phyloP scores from a whole-genome alignment of 1,284 basidiomycete species.

The Rhodotorula sp. region DNA sequence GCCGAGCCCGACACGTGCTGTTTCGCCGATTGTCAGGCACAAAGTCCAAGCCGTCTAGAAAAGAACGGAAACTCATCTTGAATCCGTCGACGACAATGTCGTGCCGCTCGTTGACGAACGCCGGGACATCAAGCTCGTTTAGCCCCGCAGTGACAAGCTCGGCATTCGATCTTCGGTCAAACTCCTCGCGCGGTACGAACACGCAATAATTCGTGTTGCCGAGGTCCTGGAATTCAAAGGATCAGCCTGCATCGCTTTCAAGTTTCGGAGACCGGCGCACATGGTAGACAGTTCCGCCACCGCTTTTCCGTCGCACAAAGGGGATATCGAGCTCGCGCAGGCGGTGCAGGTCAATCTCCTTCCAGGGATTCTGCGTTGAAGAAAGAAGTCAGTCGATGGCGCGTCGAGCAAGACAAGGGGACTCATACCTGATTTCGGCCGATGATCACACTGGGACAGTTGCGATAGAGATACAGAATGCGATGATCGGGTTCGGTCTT shows the following conservation, averaged over 20 bases:
- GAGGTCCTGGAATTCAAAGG: too few species aligned
- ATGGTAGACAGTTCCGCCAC: constrained; percentile 98
- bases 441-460: constrained; percentile 87
- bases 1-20: constrained; percentile 91
- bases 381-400: neutral
- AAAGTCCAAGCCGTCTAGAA: neutral
- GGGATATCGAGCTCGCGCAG: constrained; percentile 64
- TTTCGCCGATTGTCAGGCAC: constrained; percentile 5
- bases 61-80: constrained; percentile 70
- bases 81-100: constrained; percentile 79
- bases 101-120: constrained; percentile 82
- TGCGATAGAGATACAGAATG: constrained; percentile 83
- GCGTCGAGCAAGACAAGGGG: too few species aligned
- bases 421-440: constrained; percentile 73
- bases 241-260: too few species aligned
- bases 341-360: constrained; percentile 77
- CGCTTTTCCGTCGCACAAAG: constrained; percentile 82
- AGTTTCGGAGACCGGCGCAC: constrained; percentile 62
- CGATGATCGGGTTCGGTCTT: constrained; percentile 67
- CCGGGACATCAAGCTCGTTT: constrained; percentile 68
- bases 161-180: constrained; percentile 78
- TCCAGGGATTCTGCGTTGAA: constrained; percentile 82
- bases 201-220: constrained; percentile 98
- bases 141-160: constrained; percentile 77
- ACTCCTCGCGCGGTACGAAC: constrained; percentile 76